Base-by-base conservation (phyloP, 2,329 filamentous ascomycete species). In the Clarireedia paspali region DNA sequence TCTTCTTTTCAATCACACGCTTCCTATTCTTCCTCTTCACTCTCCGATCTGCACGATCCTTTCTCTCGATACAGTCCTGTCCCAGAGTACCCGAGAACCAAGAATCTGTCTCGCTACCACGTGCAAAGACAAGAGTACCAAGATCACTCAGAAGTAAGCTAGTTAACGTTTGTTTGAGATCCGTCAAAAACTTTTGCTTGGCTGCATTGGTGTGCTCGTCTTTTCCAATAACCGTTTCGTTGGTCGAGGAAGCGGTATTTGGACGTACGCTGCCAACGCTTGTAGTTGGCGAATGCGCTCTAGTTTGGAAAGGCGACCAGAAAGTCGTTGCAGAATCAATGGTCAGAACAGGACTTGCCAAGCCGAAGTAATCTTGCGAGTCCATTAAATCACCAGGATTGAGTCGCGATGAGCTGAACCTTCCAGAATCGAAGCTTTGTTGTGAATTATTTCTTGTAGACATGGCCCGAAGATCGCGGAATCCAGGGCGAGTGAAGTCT, bases 101-200 rank as follows among this genome's bases (percentile, higher is more conserved):
- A 3, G 78, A 78, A 69, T 97, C 94, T 0, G 92, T 97, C 73
- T 99, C 94, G 44, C 91, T 95, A 3, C 94, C 94, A 50, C 82
- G 76, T 40, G 85, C 81, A 52, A 95, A 94, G 1, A 96, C 86
- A 30, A 89, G 81, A 42, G 86, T 91, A 5, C 91, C 91, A 4
- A 97, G 77, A 68, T 99, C 94, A 50, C 92, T 97, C 26, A 97
- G 74, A 2, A 97, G 74, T 17, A 99, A 76, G 61, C 90, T 91
- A 1, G 87, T 92, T 40, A 97, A 74, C 0, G 85, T 88, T 67
- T 91, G 88, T 63, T 85, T 85, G 30, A 96, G 75, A 30, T 90
- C 86, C 6, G 82, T 77, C 53, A 96, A 74, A 70, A 96, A 96
- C n/a, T 77, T 79, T 3, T 81, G 76, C 73, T 94, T 95, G 46